Base-by-base conservation (phyloP, 2,329 filamentous ascomycete species). In the Zymoseptoria tritici region DNA sequence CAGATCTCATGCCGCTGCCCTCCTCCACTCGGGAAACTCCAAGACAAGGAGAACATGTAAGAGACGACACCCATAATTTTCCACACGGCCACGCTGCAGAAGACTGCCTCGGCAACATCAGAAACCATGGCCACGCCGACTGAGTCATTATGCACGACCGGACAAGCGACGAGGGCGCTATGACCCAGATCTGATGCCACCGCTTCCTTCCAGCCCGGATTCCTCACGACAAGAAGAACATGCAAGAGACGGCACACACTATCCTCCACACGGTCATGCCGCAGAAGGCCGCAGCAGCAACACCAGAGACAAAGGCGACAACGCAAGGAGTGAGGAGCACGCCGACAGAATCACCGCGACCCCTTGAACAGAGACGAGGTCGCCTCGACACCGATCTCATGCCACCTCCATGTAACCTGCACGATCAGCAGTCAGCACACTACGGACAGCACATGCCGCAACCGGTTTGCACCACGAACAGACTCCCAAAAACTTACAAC, bases 21-120 rank as follows among this genome's bases (percentile, higher is more conserved):
- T 4, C 21, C 21, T 22, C 21, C 21, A 22, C 21, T 22, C 21
- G 21, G 21, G 21, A 22, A 22, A 22, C 21, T 22, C 4, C 21
- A 71, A 11, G 67, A 73, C 57, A 71, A 71, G 60, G 72, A 73
- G 63, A 73, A 73, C 50, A 60, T 66, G n/a, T 66, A 65, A 29
- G 60, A 65, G 24, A 56, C 56, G 19, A 53, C 57, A 19, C 57
- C 58, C 50, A 61, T 31, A 42, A 66, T 60, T 16, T 52, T 36
- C 62, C 63, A 63, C 26, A 69, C 67, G 57, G 49, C 24, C 24
- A 26, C 7, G 24, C 24, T 26, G 24, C 3, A 26, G 24, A 26
- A 26, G 24, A 8, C 24, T 26, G 24, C 24, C 4, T 26, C 1
- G 7, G 24, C 24, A 26, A 26, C 24, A 26, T 26, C 24, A 26